These are phyloP conservation scores for Trifolium subterraneum DNA, from an alignment of 306 rosid genomes.

Conservation along the genomic window DNA sequence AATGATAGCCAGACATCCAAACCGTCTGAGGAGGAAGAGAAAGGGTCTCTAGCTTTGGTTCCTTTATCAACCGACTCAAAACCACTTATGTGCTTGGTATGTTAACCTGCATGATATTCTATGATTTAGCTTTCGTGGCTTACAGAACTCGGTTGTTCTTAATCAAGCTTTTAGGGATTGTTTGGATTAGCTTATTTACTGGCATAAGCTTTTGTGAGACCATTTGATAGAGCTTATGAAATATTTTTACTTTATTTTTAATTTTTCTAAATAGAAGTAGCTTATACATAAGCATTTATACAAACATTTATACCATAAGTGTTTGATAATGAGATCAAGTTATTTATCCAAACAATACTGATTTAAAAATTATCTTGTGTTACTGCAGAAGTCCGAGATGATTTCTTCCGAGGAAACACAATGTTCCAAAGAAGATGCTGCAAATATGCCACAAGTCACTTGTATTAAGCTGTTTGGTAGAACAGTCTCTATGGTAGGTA, in stretches of 20 bases:
- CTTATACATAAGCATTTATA: too few species aligned
- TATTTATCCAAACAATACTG: not conserved
- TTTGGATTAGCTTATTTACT: not conserved
- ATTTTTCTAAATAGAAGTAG: too few species aligned
- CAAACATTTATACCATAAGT: too few species aligned
- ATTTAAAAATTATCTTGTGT: slow-evolving; percentile 34
- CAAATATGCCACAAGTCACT: slow-evolving; percentile 17
- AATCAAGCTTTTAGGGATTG: not conserved
- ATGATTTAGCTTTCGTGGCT: slow-evolving; percentile 28
- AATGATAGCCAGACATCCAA: slow-evolving; percentile 54
- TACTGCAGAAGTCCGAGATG: slow-evolving; percentile 62
- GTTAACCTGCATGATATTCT: slow-evolving; percentile 34
- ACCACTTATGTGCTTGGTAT: slow-evolving; percentile 57
- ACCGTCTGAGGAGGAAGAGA: slow-evolving; percentile 57
- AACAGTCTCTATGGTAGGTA: slow-evolving; percentile 58
- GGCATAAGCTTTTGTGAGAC: not conserved
- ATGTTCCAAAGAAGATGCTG: slow-evolving; percentile 40
- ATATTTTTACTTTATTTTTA: too few species aligned
- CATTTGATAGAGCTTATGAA: not conserved
- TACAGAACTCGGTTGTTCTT: not conserved
- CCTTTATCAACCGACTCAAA: slow-evolving; percentile 42
- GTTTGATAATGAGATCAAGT: not conserved
- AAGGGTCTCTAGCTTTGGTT: slow-evolving; percentile 44
- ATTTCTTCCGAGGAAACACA: slow-evolving; percentile 50
- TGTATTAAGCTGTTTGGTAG: slow-evolving; percentile 89